Evolutionary conservation across 306 rosid species (phyloP), one percentile per base, ranked within the genome.

Genomic region (Nissolia schottii): DNA sequence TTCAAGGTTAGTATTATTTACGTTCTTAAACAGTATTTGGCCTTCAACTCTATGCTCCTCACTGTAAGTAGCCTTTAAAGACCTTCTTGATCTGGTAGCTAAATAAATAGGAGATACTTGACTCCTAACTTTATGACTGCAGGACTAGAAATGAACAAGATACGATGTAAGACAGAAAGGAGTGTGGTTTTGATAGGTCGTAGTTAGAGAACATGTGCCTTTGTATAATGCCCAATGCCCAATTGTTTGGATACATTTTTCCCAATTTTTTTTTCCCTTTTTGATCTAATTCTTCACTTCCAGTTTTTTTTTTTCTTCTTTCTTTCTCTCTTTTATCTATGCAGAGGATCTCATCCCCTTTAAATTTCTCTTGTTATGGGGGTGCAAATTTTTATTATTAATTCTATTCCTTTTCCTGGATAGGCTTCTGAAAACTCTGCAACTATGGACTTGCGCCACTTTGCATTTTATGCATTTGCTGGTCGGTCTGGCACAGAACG

Each of bases 401-500:
- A n/a, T 61, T 76, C 2, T 73, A 76, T 71, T 70, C 23, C 71
- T 60, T 69, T 31, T 69, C 64, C 45, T 78, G 12, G 60, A 69
- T 28, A 95, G 99, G 80, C 82, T 58, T 82, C 96, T 55, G 97
- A 91, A 34, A 87, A 85, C 72, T 59, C 90, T 18, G 96, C 85
- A 68, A 74, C 91, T 66, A 83, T 84, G 84, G 96, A 95, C 78
- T 81, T 92, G 31, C 97, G 97, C 40, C 97, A 95, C 85, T 95
- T 91, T 80, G 92, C 94, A 34, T 82, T 91, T 68, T 95, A 81
- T 76, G 97, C 99, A 62, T 95, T 86, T 87, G 96, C 99, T 74
- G 99, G 99, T 59, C 80, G 90, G 64, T 77, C 97, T 79, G 99
- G 99, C 2, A 18, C 7, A 37, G 80, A 69, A 62, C 85, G 96